phyloP scores from a whole-genome alignment of 306 rosid genomes.

The Begonia masoniana region DNA sequence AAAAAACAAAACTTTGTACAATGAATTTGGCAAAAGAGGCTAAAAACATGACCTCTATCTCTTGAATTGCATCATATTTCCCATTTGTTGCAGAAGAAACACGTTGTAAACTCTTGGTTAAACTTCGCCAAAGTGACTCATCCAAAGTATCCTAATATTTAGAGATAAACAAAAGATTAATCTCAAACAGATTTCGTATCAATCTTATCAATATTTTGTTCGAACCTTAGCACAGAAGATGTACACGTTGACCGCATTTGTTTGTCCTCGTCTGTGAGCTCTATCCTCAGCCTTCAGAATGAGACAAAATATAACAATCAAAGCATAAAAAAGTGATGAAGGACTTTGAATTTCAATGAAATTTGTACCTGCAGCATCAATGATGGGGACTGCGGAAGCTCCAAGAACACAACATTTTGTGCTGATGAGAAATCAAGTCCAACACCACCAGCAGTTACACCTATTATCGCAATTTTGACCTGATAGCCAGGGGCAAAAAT shows the following conservation, averaged over 20 bases:
- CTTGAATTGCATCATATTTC: constrained; percentile 64
- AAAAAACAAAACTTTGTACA: not conserved
- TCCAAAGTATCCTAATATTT: constrained; percentile 61
- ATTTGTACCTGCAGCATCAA: constrained; percentile 77
- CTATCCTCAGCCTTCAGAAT: constrained; percentile 86
- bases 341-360: not conserved
- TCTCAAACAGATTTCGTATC: constrained; percentile 7
- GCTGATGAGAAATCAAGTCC: constrained; percentile 94
- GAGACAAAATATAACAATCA: no score
- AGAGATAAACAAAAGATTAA: constrained; percentile 12
- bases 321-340: no score
- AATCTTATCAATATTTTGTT: no score
- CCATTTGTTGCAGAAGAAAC: constrained; percentile 80
- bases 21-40: constrained; percentile 1
- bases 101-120: constrained; percentile 71
- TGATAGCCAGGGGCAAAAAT: constrained; percentile 20
- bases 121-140: constrained; percentile 58
- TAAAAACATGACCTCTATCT: constrained; percentile 35
- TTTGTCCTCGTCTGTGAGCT: constrained; percentile 95
- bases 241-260: constrained; percentile 81
- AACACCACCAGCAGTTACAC: constrained; percentile 84
- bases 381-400: constrained; percentile 74
- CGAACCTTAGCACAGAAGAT: constrained; percentile 81
- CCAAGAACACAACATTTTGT: constrained; percentile 83
- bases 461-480: constrained; percentile 87